These are phyloP conservation scores for Psidium friedrichsthalianum DNA, from an alignment of 345 rosid species.

Conservation along the genomic window DNA sequence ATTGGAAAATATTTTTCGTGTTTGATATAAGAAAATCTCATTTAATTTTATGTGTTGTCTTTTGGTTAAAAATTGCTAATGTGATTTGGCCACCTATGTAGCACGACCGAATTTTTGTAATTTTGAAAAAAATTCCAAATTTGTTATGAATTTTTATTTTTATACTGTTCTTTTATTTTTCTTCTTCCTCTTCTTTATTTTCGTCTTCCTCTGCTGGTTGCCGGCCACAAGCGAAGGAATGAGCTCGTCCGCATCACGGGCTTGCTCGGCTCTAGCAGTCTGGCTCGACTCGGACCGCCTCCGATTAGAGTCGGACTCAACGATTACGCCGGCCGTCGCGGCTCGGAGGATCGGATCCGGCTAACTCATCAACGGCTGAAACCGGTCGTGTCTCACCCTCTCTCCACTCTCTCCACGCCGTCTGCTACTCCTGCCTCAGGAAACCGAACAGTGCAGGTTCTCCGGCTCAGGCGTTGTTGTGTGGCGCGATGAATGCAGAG, in stretches of 20 bases:
- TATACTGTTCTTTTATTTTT: too few relatives aligned
- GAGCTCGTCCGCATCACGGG: neutral
- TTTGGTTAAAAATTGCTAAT: too few relatives aligned
- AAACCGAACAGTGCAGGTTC: slow-evolving; percentile 15
- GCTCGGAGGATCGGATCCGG: slow-evolving; percentile 55
- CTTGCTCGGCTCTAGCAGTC: neutral
- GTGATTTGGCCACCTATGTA: too few relatives aligned
- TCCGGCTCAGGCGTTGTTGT: slow-evolving; percentile 32
- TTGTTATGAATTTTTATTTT: too few relatives aligned
- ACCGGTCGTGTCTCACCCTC: slow-evolving; percentile 51
- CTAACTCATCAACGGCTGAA: slow-evolving; percentile 70
- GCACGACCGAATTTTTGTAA: too few relatives aligned
- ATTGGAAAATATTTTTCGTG: too few relatives aligned
- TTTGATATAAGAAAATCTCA: too few relatives aligned
- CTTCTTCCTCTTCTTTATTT: too few relatives aligned
- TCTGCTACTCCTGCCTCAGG: slow-evolving; percentile 65
- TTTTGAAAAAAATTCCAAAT: too few relatives aligned
- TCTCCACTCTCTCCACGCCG: slow-evolving; percentile 21
- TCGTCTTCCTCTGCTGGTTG: too few relatives aligned
- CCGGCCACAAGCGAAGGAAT: too few relatives aligned
- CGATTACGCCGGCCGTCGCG: slow-evolving; percentile 73
- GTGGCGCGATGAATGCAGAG: slow-evolving; percentile 37
- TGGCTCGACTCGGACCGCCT: slow-evolving; percentile 22
- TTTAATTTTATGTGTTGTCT: too few relatives aligned
- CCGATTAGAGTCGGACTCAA: slow-evolving; percentile 63